Conservation (phyloP, 1,284 basidiomycete genomes). For the Rhodofomes roseus region DNA sequence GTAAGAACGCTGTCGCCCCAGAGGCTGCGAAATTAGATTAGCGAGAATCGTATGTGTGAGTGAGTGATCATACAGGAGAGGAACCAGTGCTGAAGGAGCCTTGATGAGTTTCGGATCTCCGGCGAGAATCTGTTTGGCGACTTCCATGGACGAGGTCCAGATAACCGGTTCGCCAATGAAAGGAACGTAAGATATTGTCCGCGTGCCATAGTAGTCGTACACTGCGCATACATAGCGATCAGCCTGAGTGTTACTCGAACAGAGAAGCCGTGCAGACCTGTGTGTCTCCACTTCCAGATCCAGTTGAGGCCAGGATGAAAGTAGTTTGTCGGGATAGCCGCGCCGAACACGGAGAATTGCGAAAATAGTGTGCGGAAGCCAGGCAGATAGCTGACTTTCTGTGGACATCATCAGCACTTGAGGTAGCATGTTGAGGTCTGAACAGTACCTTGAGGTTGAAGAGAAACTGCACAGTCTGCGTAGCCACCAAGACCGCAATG, state of each 20-base stretch:
- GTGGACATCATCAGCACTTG: not conserved
- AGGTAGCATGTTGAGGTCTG: no score
- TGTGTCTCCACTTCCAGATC: conserved; percentile 7
- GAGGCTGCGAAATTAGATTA: not conserved
- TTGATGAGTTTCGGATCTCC: not conserved
- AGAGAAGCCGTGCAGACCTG: not conserved
- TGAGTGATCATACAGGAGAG: not conserved
- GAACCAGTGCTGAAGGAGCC: not conserved
- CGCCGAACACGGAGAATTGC: conserved; percentile 1
- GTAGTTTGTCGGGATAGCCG: conserved; percentile 1
- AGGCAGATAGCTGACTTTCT: conserved; percentile 6
- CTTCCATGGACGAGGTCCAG: conserved; percentile 8
- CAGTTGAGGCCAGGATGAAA: conserved; percentile 9
- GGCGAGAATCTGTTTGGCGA: conserved; percentile 2
- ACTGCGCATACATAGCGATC: not conserved
- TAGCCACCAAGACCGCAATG: not conserved
- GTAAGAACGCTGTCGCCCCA: conserved; percentile 9
- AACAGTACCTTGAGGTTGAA: conserved; percentile 1
- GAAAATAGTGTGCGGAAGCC: conserved; percentile 3
- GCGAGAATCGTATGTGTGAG: no score
- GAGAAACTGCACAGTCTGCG: not conserved
- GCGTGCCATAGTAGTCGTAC: conserved; percentile 5
- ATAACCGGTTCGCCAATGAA: conserved; percentile 6
- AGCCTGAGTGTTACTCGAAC: not conserved
- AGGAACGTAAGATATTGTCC: conserved; percentile 9